Conservation (phyloP, 352 stramenopile genomes). For the Globisporangium nunn region DNA sequence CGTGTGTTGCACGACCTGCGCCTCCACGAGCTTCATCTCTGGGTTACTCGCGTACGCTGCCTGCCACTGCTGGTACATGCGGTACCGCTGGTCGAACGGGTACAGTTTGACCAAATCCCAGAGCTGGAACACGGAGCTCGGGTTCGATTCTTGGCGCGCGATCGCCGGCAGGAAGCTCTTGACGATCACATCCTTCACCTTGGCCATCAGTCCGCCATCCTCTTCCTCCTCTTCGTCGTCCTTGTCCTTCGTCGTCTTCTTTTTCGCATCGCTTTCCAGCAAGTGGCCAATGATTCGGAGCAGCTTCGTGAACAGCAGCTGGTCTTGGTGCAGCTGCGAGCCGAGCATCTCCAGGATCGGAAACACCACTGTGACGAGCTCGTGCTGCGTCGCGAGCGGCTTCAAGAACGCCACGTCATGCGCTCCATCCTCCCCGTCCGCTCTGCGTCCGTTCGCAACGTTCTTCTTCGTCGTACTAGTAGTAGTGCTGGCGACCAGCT, state of each 20-base stretch:
- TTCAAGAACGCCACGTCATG: background rate
- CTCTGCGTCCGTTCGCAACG: too few relatives aligned
- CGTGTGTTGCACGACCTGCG: constrained; percentile 60
- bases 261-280: constrained; percentile 29
- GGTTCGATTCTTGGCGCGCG: constrained; percentile 68
- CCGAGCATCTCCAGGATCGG: constrained; percentile 60
- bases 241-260: constrained; percentile 1
- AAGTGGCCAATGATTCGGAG: constrained; percentile 52
- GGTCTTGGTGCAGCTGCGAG: constrained; percentile 56
- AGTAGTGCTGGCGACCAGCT: constrained; percentile 18
- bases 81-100: constrained; percentile 73
- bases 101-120: constrained; percentile 79
- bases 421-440: background rate
- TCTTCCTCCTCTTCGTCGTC: background rate
- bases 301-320: constrained; percentile 70
- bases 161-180: constrained; percentile 67
- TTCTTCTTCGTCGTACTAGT: constrained; percentile 20
- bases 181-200: constrained; percentile 46
- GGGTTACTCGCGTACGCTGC: constrained; percentile 46
- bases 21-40: constrained; percentile 61
- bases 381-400: constrained; percentile 26
- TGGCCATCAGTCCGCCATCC: constrained; percentile 13
- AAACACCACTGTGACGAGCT: constrained; percentile 46
- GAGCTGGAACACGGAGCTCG: constrained; percentile 67
- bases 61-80: constrained; percentile 78